Evolutionary conservation across 305 asterid species (phyloP).

Genomic region (Solanum hybrid): DNA sequence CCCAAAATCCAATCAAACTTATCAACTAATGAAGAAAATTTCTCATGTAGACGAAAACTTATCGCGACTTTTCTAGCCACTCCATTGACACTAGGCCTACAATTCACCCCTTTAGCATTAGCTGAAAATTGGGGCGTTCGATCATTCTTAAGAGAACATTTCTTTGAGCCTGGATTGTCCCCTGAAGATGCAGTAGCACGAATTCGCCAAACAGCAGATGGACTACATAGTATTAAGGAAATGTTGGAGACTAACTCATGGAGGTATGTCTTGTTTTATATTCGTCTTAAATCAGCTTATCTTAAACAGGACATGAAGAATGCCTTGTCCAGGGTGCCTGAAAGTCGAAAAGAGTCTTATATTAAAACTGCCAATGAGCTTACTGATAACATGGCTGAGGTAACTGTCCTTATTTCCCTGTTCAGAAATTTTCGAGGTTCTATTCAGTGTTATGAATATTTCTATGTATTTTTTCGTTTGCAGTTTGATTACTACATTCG

Average conservation of each 20-base stretch:
- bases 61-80: constrained; percentile 26
- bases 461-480: background rate
- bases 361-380: constrained; percentile 51
- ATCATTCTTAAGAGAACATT: constrained; percentile 43
- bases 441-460: background rate
- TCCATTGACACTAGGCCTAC: constrained; percentile 27
- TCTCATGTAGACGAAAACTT: constrained; percentile 18
- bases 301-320: constrained; percentile 60
- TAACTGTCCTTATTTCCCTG: constrained; percentile 7
- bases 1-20: constrained; percentile 15
- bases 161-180: constrained; percentile 51
- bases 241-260: constrained; percentile 74
- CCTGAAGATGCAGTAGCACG: constrained; percentile 67
- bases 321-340: constrained; percentile 48
- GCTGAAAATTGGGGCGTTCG: constrained; percentile 76
- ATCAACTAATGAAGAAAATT: background rate
- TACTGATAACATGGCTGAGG: constrained; percentile 74
- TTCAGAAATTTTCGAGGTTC: background rate
- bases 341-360: constrained; percentile 26
- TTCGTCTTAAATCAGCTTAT: constrained; percentile 49
- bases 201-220: constrained; percentile 62
- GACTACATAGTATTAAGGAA: constrained; percentile 50
- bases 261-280: constrained; percentile 60
- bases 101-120: constrained; percentile 24
- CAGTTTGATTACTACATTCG: constrained; percentile 76